Evolutionary conservation across 345 rosid genomes (phyloP).

Genomic region (Murraya koenigii): DNA sequence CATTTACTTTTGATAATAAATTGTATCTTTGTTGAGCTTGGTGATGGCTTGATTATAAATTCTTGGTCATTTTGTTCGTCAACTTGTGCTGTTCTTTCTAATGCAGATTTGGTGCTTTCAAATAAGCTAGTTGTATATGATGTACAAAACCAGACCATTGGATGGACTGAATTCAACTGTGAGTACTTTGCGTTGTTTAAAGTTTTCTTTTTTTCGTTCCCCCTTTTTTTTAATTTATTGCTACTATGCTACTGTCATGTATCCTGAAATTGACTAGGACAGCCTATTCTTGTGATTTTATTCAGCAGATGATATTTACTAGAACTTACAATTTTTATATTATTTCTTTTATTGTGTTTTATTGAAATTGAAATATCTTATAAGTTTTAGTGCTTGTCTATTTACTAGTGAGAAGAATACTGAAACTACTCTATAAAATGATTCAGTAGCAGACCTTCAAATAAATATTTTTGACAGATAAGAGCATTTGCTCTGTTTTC

Average conservation of each 20-base stretch:
- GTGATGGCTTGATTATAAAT: not conserved
- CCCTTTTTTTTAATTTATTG: not conserved
- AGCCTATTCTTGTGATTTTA: not conserved
- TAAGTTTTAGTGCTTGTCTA: not conserved
- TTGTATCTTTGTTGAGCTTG: not conserved
- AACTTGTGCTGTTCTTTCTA: not conserved
- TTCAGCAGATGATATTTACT: not conserved
- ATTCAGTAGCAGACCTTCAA: not conserved
- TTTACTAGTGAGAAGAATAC: not conserved
- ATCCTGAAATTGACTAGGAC: not conserved
- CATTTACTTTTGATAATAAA: not conserved
- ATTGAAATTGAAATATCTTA: too few relatives aligned
- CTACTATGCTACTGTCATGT: not conserved
- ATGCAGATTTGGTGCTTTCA: conserved; percentile 78
- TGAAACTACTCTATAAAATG: not conserved
- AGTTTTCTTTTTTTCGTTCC: not conserved
- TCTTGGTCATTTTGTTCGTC: not conserved
- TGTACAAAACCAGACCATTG: conserved; percentile 65
- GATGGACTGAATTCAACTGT: conserved; percentile 89
- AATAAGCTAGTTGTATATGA: conserved; percentile 82
- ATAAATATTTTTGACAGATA: not conserved
- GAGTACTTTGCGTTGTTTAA: conserved; percentile 32
- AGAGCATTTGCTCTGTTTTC: not conserved
- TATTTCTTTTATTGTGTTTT: not conserved
- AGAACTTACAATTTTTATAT: not conserved